Evolutionary conservation across 345 rosid genomes (phyloP), one percentile per base, ranked within the genome.

Genomic region (Hibiscus syriacus): DNA sequence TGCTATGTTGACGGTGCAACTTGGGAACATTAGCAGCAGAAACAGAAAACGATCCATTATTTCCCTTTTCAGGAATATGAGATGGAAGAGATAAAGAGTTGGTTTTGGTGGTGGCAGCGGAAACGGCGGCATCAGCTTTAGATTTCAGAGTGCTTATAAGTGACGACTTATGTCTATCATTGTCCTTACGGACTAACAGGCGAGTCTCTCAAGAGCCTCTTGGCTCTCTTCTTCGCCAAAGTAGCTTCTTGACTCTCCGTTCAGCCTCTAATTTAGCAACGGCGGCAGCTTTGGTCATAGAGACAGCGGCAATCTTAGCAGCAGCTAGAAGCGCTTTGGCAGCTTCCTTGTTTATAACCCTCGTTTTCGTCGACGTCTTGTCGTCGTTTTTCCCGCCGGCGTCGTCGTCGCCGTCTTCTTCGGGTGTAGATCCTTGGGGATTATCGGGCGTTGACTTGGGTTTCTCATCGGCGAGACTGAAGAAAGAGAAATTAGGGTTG

Each of bases 281-380:
- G 22, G 46, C 65, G 4, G 72, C 85, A 14, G 79, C 81, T 16
- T 36, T 64, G 2, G 65, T 48, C 85, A 80, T 64, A 27, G 77
- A 78, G 46, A 38, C 48, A n/a, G 73, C 74, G 20, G 87, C 76
- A 36, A 85, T 80, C n/a, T 74, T 70, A 32, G 85, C 76, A 5
- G 85, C 90, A 16, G 83, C 82, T 8, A 78, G 39, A 48, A 85
- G 87, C 25, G 87, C 90, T 45, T 36, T 66, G 49, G 72, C 68
- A 9, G 80, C 77, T 23, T 74, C 65, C 38, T 9, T 1, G 27
- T 46, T 72, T 22, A 81, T 54, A 70, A 48, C 48, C 69, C 66
- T 48, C 32, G 55, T 50, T 9, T 53, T 53, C 13, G 23, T 49
- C 54, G 11, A 14, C 29, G 20, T 23, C 55, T 34, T 5, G 11